Conservation (phyloP, 352 stramenopile genomes). For the Pythium apleroticum region DNA sequence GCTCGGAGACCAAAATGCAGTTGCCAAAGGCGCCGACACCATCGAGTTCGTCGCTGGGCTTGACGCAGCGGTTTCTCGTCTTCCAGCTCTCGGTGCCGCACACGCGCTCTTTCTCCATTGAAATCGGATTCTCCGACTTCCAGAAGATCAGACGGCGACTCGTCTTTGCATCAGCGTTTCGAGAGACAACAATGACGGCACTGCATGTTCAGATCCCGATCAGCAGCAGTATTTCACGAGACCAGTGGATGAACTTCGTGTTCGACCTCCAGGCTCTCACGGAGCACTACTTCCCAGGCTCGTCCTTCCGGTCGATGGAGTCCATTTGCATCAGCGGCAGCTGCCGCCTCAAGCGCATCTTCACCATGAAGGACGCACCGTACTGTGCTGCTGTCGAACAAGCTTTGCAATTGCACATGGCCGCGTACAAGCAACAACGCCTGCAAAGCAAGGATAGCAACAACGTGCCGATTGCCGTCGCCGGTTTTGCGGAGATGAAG, state of each 20-base stretch:
- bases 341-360: conserved; percentile 78
- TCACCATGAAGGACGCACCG: conserved; percentile 86
- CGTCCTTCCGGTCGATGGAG: conserved; percentile 73
- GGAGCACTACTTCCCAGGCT: conserved; percentile 50
- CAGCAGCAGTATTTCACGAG: conserved; percentile 39
- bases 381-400: conserved; percentile 13
- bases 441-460: conserved; percentile 9
- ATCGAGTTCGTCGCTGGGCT: conserved; percentile 37
- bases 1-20: conserved; percentile 79
- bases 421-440: conserved; percentile 17
- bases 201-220: conserved; percentile 77
- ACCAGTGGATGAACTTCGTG: conserved; percentile 77
- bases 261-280: conserved; percentile 72
- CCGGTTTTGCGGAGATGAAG: conserved; percentile 34
- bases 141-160: conserved; percentile 73
- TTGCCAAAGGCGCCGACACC: conserved; percentile 53
- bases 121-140: conserved; percentile 79
- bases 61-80: conserved; percentile 77
- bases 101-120: conserved; percentile 66
- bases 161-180: conserved; percentile 77
- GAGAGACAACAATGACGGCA: conserved; percentile 50
- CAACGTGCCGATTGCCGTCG: conserved; percentile 19
- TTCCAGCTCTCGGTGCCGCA: conserved; percentile 65
- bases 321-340: conserved; percentile 70
- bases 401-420: conserved; percentile 1